Percentiles rank a stretch among this genome's conserved stretches.
Conservation (phyloP, 441 rosid species). For the Metrosideros polymorpha region DNA sequence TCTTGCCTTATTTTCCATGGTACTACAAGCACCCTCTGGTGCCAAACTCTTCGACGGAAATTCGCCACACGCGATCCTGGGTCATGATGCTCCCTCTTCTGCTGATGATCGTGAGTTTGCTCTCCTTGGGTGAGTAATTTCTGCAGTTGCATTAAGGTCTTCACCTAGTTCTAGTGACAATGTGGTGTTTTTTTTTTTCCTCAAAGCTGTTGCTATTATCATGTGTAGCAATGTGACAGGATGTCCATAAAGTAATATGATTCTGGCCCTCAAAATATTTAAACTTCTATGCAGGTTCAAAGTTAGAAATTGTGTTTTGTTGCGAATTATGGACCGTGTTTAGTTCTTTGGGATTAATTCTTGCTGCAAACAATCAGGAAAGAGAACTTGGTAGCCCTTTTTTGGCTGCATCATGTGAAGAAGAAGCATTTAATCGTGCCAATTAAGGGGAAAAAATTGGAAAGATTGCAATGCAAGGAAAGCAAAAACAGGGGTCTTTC, state of each 20-base stretch:
- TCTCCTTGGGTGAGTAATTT: background rate
- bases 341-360: background rate
- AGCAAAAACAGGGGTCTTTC: background rate
- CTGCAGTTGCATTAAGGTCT: background rate
- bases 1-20: slow-evolving; percentile 42
- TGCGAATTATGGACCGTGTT: background rate
- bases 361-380: background rate
- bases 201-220: background rate
- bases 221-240: background rate
- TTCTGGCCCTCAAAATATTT: background rate
- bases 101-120: background rate
- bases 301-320: background rate
- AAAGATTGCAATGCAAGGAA: background rate
- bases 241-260: background rate
- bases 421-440: background rate
- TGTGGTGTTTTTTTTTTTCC: background rate
- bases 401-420: background rate
- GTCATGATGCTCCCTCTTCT: background rate
- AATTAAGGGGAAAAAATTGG: background rate
- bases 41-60: background rate
- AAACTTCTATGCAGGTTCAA: background rate
- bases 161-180: background rate
- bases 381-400: background rate
- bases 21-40: slow-evolving; percentile 38
- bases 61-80: background rate